Conservation (phyloP, 75 land plant species). For the Selaginella tamariscina region DNA sequence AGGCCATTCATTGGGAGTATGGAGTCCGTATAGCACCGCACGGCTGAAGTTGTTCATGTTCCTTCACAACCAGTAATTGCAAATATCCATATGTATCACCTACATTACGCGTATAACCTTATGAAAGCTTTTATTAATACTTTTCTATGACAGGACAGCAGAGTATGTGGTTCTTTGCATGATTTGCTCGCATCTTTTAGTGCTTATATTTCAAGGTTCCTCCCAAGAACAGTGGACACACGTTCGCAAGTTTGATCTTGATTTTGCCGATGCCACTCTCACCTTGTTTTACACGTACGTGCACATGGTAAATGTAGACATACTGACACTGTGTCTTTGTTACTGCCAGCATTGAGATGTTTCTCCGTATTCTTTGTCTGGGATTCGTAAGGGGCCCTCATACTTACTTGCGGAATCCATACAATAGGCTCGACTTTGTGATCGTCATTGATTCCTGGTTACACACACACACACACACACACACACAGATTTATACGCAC, state of each 20-base stretch:
- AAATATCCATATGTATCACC: neutral
- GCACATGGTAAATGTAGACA: neutral
- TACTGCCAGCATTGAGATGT: constrained; percentile 14
- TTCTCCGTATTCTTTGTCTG: constrained; percentile 16
- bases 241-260: constrained; percentile 4
- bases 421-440: constrained; percentile 26
- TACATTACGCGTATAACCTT: neutral
- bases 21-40: neutral
- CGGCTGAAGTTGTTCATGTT: neutral
- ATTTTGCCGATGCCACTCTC: constrained; percentile 6
- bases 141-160: neutral
- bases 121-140: neutral
- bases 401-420: constrained; percentile 16
- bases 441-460: constrained; percentile 25
- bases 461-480: neutral
- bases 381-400: constrained; percentile 23
- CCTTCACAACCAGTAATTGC: neutral
- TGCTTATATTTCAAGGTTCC: constrained; percentile 5
- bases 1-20: neutral
- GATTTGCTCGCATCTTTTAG: constrained; percentile 7
- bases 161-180: neutral
- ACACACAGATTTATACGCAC: too few relatives aligned
- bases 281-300: neutral
- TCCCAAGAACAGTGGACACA: constrained; percentile 12
- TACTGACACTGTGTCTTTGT: neutral